Evolutionary conservation across 1,284 basidiomycete genomes (phyloP), one percentile per base, ranked within the genome.

Genomic region (Rhodotorula glutinis): DNA sequence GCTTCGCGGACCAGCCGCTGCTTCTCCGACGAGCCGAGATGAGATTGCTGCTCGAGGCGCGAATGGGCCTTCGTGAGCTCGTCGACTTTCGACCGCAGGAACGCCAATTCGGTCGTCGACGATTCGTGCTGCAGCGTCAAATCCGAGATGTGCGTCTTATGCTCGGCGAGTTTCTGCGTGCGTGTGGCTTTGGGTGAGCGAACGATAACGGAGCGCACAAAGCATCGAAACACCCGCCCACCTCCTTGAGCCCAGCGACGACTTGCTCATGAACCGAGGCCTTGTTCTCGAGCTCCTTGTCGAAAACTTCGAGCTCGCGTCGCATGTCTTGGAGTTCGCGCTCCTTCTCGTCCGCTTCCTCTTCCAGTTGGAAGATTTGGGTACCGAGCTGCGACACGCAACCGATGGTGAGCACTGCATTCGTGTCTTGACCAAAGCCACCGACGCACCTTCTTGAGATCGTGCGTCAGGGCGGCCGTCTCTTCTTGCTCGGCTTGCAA

Each of bases 221-320:
- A n/a, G n/a, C n/a, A n/a, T n/a, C n/a, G n/a, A n/a, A n/a, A n/a
- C n/a, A n/a, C n/a, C n/a, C n/a, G n/a, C n/a, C n/a, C 58, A 88
- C 91, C 78, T 92, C 89, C 78, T 93, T 93, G 54, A 93, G 82
- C 4, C 88, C 88, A 23, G 82, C 80, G 43, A 86, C 81, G 8
- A 92, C 80, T 27, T 85, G 86, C 72, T 91, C 88, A 10, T 91
- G 82, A 55, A 88, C 82, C 61, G 88, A 85, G 58, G 86, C 83
- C 75, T 91, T 87, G 51, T 85, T 83, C 27, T 82, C 84, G 62
- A 91, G 86, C 51, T 90, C 81, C 65, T 81, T 78, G 70, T 83
- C 82, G n/a, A 80, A 77, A 27, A 78, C 77, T 8, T 78, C 77
- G 10, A 83, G 76, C 60, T 83, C 82, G 21, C 69, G 75, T 25